A percentile compares a stretch with the other conserved stretches of the same genome.
Evolutionary conservation across 148 eudicot genomes (phyloP).

Genomic region (Vaccinium myrtillus): DNA sequence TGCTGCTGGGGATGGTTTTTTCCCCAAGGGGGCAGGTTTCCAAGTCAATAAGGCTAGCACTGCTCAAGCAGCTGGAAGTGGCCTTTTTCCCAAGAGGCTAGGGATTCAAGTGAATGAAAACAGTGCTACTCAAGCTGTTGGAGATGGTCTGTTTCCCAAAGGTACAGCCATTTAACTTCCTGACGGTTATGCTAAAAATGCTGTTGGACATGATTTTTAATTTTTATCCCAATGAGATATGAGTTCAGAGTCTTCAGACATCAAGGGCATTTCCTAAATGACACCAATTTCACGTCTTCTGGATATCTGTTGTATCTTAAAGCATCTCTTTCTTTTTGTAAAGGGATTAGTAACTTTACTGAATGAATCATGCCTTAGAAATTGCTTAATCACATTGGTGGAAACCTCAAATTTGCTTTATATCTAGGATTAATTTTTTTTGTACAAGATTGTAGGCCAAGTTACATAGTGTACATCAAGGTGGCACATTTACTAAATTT

Average conservation of each 20-base stretch:
- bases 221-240: constrained; percentile 9
- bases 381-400: not conserved
- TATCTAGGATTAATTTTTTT: not conserved
- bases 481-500: not conserved
- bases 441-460: not conserved
- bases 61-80: constrained; percentile 17
- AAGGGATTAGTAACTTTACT: not conserved
- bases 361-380: not conserved
- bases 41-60: not conserved
- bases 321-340: not conserved
- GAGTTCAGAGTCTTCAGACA: constrained; percentile 8
- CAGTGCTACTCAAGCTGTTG: constrained; percentile 21
- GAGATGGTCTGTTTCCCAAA: constrained; percentile 13
- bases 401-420: not conserved
- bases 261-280: not conserved
- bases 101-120: constrained; percentile 23
- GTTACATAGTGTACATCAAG: not conserved
- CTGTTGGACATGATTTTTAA: not conserved
- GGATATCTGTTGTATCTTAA: not conserved
- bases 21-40: not conserved
- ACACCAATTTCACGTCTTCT: not conserved
- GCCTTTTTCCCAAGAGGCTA: constrained; percentile 27
- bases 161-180: not conserved
- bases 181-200: not conserved
- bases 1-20: not conserved